Percentiles rank a stretch among this genome's conserved stretches.
Evolutionary conservation across 208 protist genomes (phyloP).

Genomic region (Leishmania mexicana): DNA sequence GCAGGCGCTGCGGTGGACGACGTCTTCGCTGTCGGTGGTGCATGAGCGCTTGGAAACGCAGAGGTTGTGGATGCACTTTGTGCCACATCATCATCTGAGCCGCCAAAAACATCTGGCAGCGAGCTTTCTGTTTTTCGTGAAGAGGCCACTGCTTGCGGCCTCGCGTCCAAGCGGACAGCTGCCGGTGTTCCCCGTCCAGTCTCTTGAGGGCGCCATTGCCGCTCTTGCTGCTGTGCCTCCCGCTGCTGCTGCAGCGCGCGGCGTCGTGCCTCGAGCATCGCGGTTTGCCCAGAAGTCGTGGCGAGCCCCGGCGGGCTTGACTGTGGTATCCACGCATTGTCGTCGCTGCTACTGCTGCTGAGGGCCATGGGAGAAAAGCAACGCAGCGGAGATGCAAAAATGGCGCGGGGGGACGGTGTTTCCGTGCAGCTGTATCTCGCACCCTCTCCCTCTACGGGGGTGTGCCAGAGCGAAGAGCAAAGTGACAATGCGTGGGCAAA

Average conservation of each 20-base stretch:
- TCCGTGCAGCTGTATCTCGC: background rate
- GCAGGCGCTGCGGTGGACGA: background rate
- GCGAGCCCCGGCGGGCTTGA: background rate
- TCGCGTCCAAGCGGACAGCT: slow-evolving; percentile 3
- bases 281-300: slow-evolving; percentile 29
- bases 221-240: slow-evolving; percentile 36
- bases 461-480: background rate
- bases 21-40: background rate
- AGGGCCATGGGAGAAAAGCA: slow-evolving; percentile 6
- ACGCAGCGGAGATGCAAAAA: background rate
- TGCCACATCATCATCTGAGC: slow-evolving; percentile 5
- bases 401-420: background rate
- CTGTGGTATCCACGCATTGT: slow-evolving; percentile 36
- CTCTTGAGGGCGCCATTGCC: slow-evolving; percentile 3
- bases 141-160: background rate
- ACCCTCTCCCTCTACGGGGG: background rate
- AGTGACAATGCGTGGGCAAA: background rate
- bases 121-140: slow-evolving; percentile 15
- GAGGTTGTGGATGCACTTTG: background rate
- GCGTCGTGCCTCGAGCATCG: slow-evolving; percentile 69
- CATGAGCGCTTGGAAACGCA: background rate
- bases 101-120: slow-evolving; percentile 28
- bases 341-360: slow-evolving; percentile 44
- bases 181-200: background rate
- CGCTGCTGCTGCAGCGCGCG: slow-evolving; percentile 56